Evolutionary conservation across 345 rosid species (phyloP).

Genomic region (Hibiscus mutabilis): DNA sequence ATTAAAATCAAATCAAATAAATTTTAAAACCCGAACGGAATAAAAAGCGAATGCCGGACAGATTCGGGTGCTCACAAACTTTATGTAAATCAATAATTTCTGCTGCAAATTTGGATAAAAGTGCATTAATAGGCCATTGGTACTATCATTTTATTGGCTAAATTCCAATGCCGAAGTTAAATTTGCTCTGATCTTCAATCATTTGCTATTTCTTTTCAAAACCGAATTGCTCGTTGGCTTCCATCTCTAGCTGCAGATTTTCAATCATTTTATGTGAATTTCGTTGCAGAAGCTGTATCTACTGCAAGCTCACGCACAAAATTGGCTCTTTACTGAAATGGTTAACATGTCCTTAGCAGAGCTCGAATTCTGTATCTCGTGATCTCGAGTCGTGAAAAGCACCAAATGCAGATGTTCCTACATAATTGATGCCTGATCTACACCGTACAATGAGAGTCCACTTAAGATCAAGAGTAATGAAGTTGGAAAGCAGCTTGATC

Average conservation of each 20-base stretch:
- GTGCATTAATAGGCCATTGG: background rate
- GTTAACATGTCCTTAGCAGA: conserved; percentile 28
- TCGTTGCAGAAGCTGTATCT: conserved; percentile 50
- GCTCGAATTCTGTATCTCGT: conserved; percentile 7
- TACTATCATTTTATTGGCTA: background rate
- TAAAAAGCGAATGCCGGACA: no score
- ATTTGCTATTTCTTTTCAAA: background rate
- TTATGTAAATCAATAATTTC: no score
- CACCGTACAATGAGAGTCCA: conserved; percentile 25
- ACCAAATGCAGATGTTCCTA: conserved; percentile 12
- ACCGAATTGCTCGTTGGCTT: background rate
- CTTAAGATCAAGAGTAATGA: background rate
- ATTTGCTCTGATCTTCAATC: background rate
- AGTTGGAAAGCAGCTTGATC: no score
- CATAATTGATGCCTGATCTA: conserved; percentile 29
- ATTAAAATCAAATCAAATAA: no score
- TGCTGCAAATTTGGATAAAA: no score
- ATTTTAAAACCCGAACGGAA: no score
- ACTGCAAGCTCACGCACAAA: no score
- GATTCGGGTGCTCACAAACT: no score
- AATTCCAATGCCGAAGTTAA: background rate
- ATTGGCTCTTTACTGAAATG: conserved; percentile 24
- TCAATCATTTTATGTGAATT: conserved; percentile 16
- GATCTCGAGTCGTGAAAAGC: conserved; percentile 44
- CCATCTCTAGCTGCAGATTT: background rate